Conservation (phyloP, 2,329 filamentous ascomycete genomes). For the Sarocladium oryzae region DNA sequence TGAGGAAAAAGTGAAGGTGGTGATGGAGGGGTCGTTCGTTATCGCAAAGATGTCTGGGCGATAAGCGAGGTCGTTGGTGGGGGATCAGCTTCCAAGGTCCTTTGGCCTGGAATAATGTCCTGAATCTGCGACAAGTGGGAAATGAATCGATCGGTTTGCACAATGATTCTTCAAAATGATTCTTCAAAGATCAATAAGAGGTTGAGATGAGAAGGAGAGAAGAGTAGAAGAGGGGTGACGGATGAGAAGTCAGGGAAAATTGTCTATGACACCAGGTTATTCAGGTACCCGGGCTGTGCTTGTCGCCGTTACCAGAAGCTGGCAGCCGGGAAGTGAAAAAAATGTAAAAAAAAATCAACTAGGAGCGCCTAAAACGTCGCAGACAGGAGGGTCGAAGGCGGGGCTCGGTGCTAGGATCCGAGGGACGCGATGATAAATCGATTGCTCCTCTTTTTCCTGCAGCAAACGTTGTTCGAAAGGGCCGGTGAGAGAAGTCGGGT, state of each 20-base stretch:
- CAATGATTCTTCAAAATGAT: no score
- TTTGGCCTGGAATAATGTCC: not conserved
- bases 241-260: no score
- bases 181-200: no score
- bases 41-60: not conserved
- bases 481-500: no score
- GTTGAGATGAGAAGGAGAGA: no score
- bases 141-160: not conserved
- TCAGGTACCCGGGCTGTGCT: no score
- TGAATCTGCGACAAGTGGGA: not conserved
- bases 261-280: no score
- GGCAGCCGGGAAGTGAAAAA: not conserved
- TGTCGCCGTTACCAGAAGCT: no score
- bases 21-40: slow-evolving; percentile 6
- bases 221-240: no score
- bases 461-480: no score
- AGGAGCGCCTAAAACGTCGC: no score
- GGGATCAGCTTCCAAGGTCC: slow-evolving; percentile 6
- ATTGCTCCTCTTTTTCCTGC: not conserved
- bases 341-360: not conserved
- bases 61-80: slow-evolving; percentile 5
- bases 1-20: not conserved
- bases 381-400: not conserved
- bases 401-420: slow-evolving; percentile 1
- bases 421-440: slow-evolving; percentile 4